A percentile compares a stretch with the other conserved stretches of the same genome.
Conservation (phyloP, 352 stramenopile species). For the Aphanomyces stellatus region DNA sequence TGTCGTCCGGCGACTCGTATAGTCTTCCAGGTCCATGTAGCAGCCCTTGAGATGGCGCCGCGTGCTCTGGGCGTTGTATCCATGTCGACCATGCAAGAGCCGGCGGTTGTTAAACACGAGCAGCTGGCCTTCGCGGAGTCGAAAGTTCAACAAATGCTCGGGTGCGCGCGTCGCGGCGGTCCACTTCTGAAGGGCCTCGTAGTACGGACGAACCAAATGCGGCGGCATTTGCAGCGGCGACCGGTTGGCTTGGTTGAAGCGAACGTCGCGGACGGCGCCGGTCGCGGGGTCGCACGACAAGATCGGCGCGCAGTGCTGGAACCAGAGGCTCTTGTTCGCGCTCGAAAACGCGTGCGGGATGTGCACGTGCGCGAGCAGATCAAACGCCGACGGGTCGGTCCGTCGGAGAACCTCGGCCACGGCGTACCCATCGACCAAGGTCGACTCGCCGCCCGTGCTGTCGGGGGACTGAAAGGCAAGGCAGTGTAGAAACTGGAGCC, state of each 20-base stretch:
- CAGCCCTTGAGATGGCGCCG: slow-evolving; percentile 72
- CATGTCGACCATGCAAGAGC: slow-evolving; percentile 73
- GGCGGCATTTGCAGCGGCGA: slow-evolving; percentile 20
- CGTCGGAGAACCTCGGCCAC: slow-evolving; percentile 53
- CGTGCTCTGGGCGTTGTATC: slow-evolving; percentile 39
- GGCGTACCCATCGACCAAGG: slow-evolving; percentile 66
- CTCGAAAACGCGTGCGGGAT: slow-evolving; percentile 29
- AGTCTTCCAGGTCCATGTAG: slow-evolving; percentile 84
- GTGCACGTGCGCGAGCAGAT: slow-evolving; percentile 32
- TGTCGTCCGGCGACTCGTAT: slow-evolving; percentile 44
- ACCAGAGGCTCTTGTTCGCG: slow-evolving; percentile 26
- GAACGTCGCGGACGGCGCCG: slow-evolving; percentile 22
- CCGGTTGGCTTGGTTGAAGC: slow-evolving; percentile 30
- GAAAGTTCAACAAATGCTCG: slow-evolving; percentile 31
- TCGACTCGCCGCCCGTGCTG: slow-evolving; percentile 53
- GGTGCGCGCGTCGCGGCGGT: slow-evolving; percentile 21
- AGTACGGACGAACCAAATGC: slow-evolving; percentile 43
- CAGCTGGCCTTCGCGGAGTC: slow-evolving; percentile 52
- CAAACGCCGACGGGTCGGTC: slow-evolving; percentile 49
- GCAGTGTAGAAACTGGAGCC: slow-evolving; percentile 32
- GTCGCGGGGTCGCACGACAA: slow-evolving; percentile 19
- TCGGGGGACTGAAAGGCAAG: slow-evolving; percentile 25
- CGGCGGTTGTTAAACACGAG: slow-evolving; percentile 84
- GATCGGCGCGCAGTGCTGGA: slow-evolving; percentile 24
- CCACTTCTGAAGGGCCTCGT: slow-evolving; percentile 34